Evolutionary conservation across 2,329 filamentous ascomycete genomes (phyloP), one percentile per base, ranked within the genome.

Genomic region (Hymenoscyphus scutula): DNA sequence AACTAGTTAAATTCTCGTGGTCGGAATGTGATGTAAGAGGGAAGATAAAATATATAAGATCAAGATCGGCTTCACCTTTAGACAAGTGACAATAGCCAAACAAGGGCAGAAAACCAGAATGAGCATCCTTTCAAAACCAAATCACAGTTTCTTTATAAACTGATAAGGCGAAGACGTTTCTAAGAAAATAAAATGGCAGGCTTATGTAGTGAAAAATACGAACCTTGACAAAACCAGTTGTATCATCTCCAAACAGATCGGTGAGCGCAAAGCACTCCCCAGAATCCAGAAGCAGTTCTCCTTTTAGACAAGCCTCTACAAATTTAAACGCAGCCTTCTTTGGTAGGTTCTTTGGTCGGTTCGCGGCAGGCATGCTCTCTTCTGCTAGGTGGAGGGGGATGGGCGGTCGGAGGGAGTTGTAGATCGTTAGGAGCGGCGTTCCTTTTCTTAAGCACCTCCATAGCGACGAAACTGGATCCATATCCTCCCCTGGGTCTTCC

Each of bases 221-320:
- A 74, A 92, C 91, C 84, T 98, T 98, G 69, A 97, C 92, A 75
- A 99, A 98, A 2, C 95, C 95, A 53, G 92, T 97, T 1, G 95
- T 99, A 76, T 97, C 96, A 71, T 93, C 92, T 60, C 92, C 91
- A 76, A 95, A 93, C 54, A 98, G 80, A 77, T 99, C 94, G 62
- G 87, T 90, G 70, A 99, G 89, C 71, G 96, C 90, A 76, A 98
- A 98, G 72, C 91, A 93, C 65, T 97, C 92, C 56, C 89, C 84
- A 4, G 91, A 81, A 1, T 90, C 85, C 59, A 97, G 89, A 61
- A 88, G 85, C 58, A 98, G 81, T 59, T 96, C 90, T 38, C 69
- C 71, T 69, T 88, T 87, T 73, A 96, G 82, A 75, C 93, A 97
- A 27, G 91, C 92, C 75, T 96, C 88, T 64, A 97, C 85, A 74